A percentile compares a stretch with the other conserved stretches of the same genome.
These are phyloP conservation scores for Fusarium nanum DNA, from an alignment of 2,329 filamentous ascomycete genomes.

Conservation along the genomic window DNA sequence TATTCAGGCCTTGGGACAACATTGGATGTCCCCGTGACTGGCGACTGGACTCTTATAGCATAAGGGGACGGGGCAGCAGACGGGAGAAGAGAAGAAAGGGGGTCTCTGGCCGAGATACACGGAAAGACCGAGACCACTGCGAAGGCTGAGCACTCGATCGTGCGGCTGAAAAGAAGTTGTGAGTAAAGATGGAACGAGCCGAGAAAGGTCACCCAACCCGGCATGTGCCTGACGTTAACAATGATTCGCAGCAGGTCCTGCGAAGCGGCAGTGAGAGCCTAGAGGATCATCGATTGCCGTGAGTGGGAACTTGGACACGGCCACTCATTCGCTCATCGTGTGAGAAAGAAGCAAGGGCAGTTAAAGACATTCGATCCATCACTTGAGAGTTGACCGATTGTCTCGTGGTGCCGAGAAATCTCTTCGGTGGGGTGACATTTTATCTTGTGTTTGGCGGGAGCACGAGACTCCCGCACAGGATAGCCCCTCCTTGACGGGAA, in stretches of 20 bases:
- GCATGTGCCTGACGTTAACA: constrained; percentile 39
- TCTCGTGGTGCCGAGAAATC: constrained; percentile 48
- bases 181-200: constrained; percentile 41
- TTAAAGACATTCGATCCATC: constrained; percentile 44
- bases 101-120: constrained; percentile 29
- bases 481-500: constrained; percentile 37
- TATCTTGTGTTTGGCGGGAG: constrained; percentile 34
- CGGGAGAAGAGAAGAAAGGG: constrained; percentile 26
- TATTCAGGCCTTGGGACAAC: constrained; percentile 40
- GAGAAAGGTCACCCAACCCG: constrained; percentile 44
- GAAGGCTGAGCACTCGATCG: constrained; percentile 21
- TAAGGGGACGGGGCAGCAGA: constrained; percentile 26
- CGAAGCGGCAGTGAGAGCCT: constrained; percentile 27
- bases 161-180: constrained; percentile 27
- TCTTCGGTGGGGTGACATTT: constrained; percentile 47
- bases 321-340: constrained; percentile 38
- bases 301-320: constrained; percentile 24
- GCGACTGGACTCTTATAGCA: constrained; percentile 39
- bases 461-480: constrained; percentile 42
- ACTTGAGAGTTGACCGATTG: constrained; percentile 44
- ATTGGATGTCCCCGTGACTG: constrained; percentile 43
- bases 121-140: constrained; percentile 6
- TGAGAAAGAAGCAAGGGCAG: constrained; percentile 25
- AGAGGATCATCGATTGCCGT: constrained; percentile 6
- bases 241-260: constrained; percentile 28